Evolutionary conservation across 306 rosid species (phyloP).

Genomic region (Inga laurina): DNA sequence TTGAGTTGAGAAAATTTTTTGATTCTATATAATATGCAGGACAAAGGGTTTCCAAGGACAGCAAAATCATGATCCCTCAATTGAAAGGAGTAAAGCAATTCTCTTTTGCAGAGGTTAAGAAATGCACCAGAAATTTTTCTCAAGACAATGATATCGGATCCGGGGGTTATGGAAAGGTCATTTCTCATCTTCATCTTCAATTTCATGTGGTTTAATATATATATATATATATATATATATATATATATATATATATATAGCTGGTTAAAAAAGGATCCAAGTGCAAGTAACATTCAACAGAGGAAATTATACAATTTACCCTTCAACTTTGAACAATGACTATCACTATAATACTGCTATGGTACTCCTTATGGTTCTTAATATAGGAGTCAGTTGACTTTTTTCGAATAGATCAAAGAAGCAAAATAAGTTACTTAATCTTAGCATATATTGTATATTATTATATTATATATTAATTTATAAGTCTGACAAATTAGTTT

Average conservation of each 20-base stretch:
- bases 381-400: too few species aligned
- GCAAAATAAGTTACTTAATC: too few species aligned
- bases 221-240: too few species aligned
- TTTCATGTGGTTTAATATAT: neutral
- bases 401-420: too few species aligned
- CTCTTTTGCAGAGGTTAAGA: slow-evolving; percentile 60
- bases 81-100: slow-evolving; percentile 46
- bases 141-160: slow-evolving; percentile 34
- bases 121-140: slow-evolving; percentile 49
- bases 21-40: slow-evolving; percentile 32
- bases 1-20: neutral
- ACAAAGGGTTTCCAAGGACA: slow-evolving; percentile 34
- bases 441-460: too few species aligned
- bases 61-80: slow-evolving; percentile 38
- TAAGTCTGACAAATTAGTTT: too few species aligned
- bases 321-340: too few species aligned
- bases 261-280: neutral
- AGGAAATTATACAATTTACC: neutral
- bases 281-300: neutral
- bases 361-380: too few species aligned
- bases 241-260: too few species aligned
- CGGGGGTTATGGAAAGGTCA: slow-evolving; percentile 76
- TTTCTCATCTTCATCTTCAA: neutral
- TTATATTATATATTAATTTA: too few species aligned
- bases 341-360: too few species aligned